Evolutionary conservation across 495 filamentous ascomycete species (phyloP).

Genomic region (Evernia prunastri): DNA sequence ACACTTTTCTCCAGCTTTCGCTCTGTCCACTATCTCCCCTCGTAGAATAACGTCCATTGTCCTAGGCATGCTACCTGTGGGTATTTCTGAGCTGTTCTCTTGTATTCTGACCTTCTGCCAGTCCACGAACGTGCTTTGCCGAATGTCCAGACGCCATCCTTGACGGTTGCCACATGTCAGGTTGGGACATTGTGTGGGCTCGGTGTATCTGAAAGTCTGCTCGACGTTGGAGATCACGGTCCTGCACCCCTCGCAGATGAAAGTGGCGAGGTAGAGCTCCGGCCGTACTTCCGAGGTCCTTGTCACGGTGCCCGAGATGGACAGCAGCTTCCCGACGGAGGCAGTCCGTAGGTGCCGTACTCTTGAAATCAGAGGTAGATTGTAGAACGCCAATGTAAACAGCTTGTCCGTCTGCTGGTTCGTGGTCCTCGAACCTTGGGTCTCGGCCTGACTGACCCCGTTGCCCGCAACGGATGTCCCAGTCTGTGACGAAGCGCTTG

Average conservation of each 20-base stretch:
- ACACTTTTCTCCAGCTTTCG: constrained; percentile 95
- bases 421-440: constrained; percentile 60
- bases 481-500: constrained; percentile 52
- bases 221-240: constrained; percentile 81
- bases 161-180: constrained; percentile 79
- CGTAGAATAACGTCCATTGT: constrained; percentile 98
- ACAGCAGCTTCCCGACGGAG: constrained; percentile 88
- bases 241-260: constrained; percentile 81
- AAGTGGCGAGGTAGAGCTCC: constrained; percentile 86
- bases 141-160: constrained; percentile 91
- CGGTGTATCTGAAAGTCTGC: constrained; percentile 95
- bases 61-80: constrained; percentile 95
- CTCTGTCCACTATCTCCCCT: constrained; percentile 94
- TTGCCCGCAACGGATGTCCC: constrained; percentile 62
- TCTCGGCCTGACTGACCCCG: constrained; percentile 58
- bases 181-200: constrained; percentile 94
- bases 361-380: constrained; percentile 86
- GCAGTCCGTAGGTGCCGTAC: constrained; percentile 80
- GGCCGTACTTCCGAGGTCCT: constrained; percentile 94
- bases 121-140: constrained; percentile 95
- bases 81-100: constrained; percentile 96
- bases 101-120: constrained; percentile 98
- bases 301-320: constrained; percentile 93
- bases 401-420: constrained; percentile 96
- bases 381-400: constrained; percentile 93